Evolutionary conservation across 495 filamentous ascomycete genomes (phyloP), one percentile per base, ranked within the genome.

Genomic region (Lindgomyces ingoldianus): DNA sequence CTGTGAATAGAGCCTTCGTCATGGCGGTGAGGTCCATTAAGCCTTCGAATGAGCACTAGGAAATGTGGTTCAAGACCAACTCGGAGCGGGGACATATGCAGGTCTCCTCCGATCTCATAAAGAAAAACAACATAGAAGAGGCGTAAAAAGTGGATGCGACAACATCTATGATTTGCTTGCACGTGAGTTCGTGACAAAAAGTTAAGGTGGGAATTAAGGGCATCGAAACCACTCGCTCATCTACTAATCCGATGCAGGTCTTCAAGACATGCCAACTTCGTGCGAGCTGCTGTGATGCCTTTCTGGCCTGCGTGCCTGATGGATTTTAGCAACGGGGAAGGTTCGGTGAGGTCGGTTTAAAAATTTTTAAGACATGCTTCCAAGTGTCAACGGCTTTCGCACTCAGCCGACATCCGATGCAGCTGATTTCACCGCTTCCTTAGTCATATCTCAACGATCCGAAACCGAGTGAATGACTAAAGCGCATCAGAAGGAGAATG

Each of bases 1-100:
- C 85, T 19, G 88, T 80, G 72, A 91, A 89, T 72, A 87, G 87
- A 3, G 89, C 83, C 18, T 30, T 36, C 30, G 44, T 29, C 44
- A 50, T 16, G 26, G 26, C 14, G 33, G 18, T 12, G 3, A 18
- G 19, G 18, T 4, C 18, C 44, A 4, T 9, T 18, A 6, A 4
- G 21, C 14, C 8, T 4, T 22, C 6, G 4, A 4, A 47, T n/a
- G 16, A 47, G 6, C 8, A 19, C 8, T 18, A 22, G 8, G 21
- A 47, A 47, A 22, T 22, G 21, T 8, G 4, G 6, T 4, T 6
- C 21, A 18, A 22, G 21, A 4, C 44, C 44, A 22, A n/a, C 8
- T 8, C 16, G 18, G 4, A 8, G 18, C 44, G 16, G 44, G 4
- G n/a, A n/a, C n/a, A n/a, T n/a, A n/a, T n/a, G n/a, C n/a, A n/a